Percentiles rank a stretch among this genome's conserved stretches.
These are phyloP conservation scores for Aspergillus sojae DNA, from an alignment of 2,329 filamentous ascomycete genomes.

Conservation along the genomic window DNA sequence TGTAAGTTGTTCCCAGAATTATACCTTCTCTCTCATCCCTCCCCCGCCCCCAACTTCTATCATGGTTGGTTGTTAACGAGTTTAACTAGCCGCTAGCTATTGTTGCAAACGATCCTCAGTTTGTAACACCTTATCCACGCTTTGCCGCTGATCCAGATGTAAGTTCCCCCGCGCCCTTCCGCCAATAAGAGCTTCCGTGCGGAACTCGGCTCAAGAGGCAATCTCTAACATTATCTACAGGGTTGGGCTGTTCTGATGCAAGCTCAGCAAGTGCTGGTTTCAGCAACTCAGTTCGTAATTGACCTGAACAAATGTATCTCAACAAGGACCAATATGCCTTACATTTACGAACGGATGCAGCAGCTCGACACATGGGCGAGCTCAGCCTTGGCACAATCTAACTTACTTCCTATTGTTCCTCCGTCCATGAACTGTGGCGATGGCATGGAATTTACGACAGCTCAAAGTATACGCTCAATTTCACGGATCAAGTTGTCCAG, in stretches of 20 bases:
- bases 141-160: constrained; percentile 47
- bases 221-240: constrained; percentile 28
- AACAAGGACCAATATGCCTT: constrained; percentile 38
- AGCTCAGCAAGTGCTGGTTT: constrained; percentile 46
- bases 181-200: neutral
- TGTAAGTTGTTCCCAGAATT: constrained; percentile 27
- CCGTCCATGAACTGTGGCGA: constrained; percentile 28
- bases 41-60: neutral
- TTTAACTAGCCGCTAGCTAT: constrained; percentile 44
- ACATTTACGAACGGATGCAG: constrained; percentile 46
- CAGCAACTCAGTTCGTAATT: constrained; percentile 44
- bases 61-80: constrained; percentile 13
- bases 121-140: constrained; percentile 45
- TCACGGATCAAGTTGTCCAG: constrained; percentile 49
- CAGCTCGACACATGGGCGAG: constrained; percentile 45
- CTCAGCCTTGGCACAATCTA: constrained; percentile 38
- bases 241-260: constrained; percentile 48
- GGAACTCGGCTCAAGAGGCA: neutral
- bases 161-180: constrained; percentile 12
- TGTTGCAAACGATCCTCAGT: constrained; percentile 46
- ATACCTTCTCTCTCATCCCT: neutral
- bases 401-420: constrained; percentile 30
- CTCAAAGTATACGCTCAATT: constrained; percentile 44
- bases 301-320: constrained; percentile 44
- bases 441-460: constrained; percentile 39